These are phyloP conservation scores for Platanus orientalis DNA, from an alignment of 164 flowering plant genomes.

Conservation along the genomic window DNA sequence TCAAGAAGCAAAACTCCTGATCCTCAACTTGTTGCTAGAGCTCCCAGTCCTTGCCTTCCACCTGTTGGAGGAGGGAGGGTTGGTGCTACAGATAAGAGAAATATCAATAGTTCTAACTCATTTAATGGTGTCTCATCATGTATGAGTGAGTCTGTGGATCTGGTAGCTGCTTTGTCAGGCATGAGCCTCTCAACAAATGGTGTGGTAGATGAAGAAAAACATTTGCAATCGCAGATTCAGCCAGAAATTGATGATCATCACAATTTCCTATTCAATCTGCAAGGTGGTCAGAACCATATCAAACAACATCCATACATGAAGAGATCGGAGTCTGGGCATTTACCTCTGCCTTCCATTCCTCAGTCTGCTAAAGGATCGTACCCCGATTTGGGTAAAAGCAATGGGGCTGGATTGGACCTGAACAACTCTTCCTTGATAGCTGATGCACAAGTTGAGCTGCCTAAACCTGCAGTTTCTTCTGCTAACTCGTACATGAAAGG, in stretches of 20 bases:
- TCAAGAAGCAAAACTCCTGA: slow-evolving; percentile 76
- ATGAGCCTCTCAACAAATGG: slow-evolving; percentile 49
- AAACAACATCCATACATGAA: slow-evolving; percentile 36
- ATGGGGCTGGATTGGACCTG: slow-evolving; percentile 26
- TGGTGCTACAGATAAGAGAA: slow-evolving; percentile 40
- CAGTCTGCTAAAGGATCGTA: slow-evolving; percentile 26
- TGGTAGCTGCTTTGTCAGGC: slow-evolving; percentile 64
- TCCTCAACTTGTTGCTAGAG: slow-evolving; percentile 57
- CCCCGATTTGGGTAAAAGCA: slow-evolving; percentile 26
- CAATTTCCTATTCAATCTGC: slow-evolving; percentile 36
- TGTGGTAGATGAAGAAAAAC: slow-evolving; percentile 34
- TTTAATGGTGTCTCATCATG: slow-evolving; percentile 40
- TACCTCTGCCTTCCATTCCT: slow-evolving; percentile 28
- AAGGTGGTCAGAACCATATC: slow-evolving; percentile 34
- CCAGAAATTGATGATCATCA: slow-evolving; percentile 37
- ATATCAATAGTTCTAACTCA: slow-evolving; percentile 29
- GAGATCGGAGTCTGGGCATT: slow-evolving; percentile 39
- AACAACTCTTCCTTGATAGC: slow-evolving; percentile 24
- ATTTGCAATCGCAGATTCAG: slow-evolving; percentile 29
- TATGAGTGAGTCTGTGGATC: slow-evolving; percentile 38
- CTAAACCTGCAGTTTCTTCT: slow-evolving; percentile 27
- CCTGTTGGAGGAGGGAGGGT: slow-evolving; percentile 65
- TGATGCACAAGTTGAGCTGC: slow-evolving; percentile 33
- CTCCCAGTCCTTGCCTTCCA: slow-evolving; percentile 67
- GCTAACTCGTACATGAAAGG: slow-evolving; percentile 37